Conservation (phyloP, 2,329 filamentous ascomycete genomes). For the Talaromyces sp. region DNA sequence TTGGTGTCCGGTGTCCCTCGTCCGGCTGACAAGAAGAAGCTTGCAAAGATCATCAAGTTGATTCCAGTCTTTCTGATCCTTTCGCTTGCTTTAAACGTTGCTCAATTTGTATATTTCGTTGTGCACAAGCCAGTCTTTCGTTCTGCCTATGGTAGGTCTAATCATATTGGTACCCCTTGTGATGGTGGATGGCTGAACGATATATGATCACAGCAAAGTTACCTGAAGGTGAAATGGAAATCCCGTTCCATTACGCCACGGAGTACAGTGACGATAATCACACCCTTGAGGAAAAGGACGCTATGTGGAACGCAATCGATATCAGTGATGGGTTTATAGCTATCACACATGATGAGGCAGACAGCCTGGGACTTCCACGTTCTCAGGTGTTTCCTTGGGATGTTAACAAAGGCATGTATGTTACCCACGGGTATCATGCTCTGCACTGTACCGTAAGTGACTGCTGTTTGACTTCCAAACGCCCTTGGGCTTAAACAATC, state of each 20-base stretch:
- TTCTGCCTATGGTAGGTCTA: constrained; percentile 1
- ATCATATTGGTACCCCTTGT: neutral
- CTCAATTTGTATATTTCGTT: neutral
- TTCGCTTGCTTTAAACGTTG: neutral
- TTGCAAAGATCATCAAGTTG: neutral
- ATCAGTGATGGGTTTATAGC: no score
- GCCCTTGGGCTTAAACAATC: neutral
- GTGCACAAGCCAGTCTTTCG: neutral
- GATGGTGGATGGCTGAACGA: neutral
- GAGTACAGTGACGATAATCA: no score
- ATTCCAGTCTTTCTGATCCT: neutral
- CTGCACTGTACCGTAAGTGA: constrained; percentile 3
- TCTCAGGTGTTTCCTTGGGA: no score
- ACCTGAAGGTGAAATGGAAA: constrained; percentile 2
- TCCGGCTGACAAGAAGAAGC: neutral
- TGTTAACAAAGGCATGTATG: no score
- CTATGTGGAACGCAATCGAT: no score
- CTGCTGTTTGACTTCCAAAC: neutral
- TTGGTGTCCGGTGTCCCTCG: neutral
- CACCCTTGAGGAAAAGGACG: no score
- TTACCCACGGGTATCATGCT: no score
- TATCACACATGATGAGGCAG: no score
- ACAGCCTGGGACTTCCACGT: no score
- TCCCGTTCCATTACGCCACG: no score
- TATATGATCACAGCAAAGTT: neutral